A percentile compares a stretch with the other conserved stretches of the same genome.
These are phyloP conservation scores for Sporothrix pseudoabietina DNA, from an alignment of 2,329 filamentous ascomycete species.

Conservation along the genomic window DNA sequence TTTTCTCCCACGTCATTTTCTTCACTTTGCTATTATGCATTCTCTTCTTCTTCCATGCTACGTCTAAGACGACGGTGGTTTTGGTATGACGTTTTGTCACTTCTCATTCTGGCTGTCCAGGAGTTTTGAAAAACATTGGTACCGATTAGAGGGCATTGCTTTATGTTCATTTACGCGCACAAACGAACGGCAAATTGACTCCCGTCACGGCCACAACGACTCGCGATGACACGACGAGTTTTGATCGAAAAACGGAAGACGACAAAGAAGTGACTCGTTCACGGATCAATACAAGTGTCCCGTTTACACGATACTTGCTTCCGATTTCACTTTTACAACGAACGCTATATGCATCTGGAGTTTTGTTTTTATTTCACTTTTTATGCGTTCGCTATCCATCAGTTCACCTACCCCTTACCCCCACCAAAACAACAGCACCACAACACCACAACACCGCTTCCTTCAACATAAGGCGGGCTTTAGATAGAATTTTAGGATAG, in stretches of 20 bases:
- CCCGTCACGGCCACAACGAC: neutral
- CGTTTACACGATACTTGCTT: neutral
- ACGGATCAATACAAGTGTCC: neutral
- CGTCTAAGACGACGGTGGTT: neutral
- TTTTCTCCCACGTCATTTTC: neutral
- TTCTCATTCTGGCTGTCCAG: too few relatives aligned
- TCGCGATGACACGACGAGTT: neutral
- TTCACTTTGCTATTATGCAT: slow-evolving; percentile 12
- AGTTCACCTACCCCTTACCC: neutral
- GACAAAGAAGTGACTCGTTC: neutral
- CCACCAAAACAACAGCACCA: neutral
- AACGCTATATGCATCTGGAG: neutral
- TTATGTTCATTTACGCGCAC: slow-evolving; percentile 4
- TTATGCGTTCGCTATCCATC: neutral
- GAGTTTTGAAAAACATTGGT: neutral
- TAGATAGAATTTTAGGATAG: slow-evolving; percentile 22
- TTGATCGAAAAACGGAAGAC: neutral
- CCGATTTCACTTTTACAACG: neutral
- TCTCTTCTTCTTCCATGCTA: neutral
- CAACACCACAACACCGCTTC: slow-evolving; percentile 6
- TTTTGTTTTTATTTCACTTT: neutral
- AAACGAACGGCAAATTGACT: neutral
- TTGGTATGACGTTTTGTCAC: neutral
- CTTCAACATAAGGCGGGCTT: slow-evolving; percentile 23
- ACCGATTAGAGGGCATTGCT: too few relatives aligned